A percentile compares a stretch with the other conserved stretches of the same genome.
phyloP scores from a whole-genome alignment of 2,329 filamentous ascomycete genomes.

The Lachnellula hyalina region DNA sequence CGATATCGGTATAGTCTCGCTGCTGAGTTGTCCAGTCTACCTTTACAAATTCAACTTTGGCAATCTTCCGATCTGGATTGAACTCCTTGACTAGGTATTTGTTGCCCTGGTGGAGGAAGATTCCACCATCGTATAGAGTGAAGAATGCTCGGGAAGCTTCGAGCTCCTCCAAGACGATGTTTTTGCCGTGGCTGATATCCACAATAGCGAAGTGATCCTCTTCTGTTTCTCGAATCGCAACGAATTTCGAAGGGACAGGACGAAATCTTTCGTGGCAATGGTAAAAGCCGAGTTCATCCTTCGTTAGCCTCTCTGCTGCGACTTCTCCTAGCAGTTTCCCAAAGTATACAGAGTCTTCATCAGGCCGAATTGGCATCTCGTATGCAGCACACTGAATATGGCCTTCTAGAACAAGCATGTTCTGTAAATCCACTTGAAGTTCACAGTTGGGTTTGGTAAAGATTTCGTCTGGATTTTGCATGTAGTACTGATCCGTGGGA shows the following conservation, averaged over 20 bases:
- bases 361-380: constrained; percentile 85
- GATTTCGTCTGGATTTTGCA: constrained; percentile 91
- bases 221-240: constrained; percentile 83
- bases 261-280: constrained; percentile 87
- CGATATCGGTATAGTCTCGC: constrained; percentile 89
- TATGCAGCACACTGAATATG: constrained; percentile 94
- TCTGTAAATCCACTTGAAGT: constrained; percentile 85
- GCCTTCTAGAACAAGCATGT: constrained; percentile 85
- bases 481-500: constrained; percentile 90
- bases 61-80: constrained; percentile 71
- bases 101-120: constrained; percentile 93
- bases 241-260: constrained; percentile 74
- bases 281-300: constrained; percentile 75
- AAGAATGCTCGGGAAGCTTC: constrained; percentile 93
- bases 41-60: constrained; percentile 80
- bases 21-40: constrained; percentile 95
- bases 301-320: constrained; percentile 66
- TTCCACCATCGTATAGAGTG: constrained; percentile 93
- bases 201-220: constrained; percentile 94
- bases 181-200: constrained; percentile 76
- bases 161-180: constrained; percentile 88
- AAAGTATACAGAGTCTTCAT: constrained; percentile 73
- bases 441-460: constrained; percentile 88
- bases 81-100: constrained; percentile 92
- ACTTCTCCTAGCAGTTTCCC: constrained; percentile 66